Evolutionary conservation across 352 stramenopile genomes (phyloP).

Genomic region (Phytophthora pinifolia): DNA sequence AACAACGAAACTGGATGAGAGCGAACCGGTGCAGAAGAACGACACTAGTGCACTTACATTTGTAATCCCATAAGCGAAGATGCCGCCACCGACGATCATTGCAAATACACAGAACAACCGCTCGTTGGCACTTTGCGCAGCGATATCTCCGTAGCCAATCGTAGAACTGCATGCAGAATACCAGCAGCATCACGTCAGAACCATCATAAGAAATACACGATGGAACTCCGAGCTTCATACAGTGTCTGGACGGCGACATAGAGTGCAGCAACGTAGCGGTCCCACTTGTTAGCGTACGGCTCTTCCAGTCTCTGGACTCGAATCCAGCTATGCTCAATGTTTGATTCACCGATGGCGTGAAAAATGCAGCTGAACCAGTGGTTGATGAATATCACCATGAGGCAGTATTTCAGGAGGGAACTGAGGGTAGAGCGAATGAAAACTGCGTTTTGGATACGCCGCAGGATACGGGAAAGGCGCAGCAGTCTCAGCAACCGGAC

Average conservation of each 20-base stretch:
- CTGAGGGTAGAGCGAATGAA: conserved; percentile 75
- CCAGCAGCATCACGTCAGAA: background rate
- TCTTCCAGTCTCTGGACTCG: conserved; percentile 35
- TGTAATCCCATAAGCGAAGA: conserved; percentile 82
- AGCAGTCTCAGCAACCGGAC: conserved; percentile 63
- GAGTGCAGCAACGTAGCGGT: conserved; percentile 65
- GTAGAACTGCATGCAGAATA: conserved; percentile 39
- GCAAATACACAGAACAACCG: conserved; percentile 69
- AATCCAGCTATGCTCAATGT: conserved; percentile 49
- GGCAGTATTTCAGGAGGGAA: conserved; percentile 63
- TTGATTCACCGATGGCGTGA: conserved; percentile 42
- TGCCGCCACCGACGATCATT: conserved; percentile 68
- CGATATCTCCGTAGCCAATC: conserved; percentile 59
- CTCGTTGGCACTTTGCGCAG: conserved; percentile 48
- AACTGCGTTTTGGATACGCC: conserved; percentile 64
- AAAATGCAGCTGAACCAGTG: conserved; percentile 78
- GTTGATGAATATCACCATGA: conserved; percentile 68
- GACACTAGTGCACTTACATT: conserved; percentile 42
- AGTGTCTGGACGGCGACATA: conserved; percentile 77
- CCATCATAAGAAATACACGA: background rate
- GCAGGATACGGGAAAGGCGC: conserved; percentile 67
- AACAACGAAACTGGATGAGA: background rate
- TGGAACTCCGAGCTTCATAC: conserved; percentile 27
- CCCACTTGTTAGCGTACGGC: conserved; percentile 37
- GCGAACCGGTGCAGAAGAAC: too few species aligned